Evolutionary conservation across 345 rosid genomes (phyloP), one percentile per base, ranked within the genome.

Genomic region (Sisymbrium altissimum): DNA sequence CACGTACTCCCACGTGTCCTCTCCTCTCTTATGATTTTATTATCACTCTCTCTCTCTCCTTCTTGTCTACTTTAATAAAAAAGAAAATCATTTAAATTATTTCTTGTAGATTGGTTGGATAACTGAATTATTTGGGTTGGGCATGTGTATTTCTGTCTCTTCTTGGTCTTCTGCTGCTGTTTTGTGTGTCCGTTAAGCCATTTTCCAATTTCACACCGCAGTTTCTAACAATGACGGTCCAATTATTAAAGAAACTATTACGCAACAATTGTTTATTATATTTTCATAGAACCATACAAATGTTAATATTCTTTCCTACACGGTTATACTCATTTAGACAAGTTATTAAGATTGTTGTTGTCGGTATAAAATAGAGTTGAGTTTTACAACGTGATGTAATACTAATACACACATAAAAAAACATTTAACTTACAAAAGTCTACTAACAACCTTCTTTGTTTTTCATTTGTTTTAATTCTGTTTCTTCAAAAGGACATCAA

Each of bases 61-160:
- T 9, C 32, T 61, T 44, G 27, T 70, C 44, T 41, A 15, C 33
- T 68, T 30, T 36, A 36, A 19, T 13, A 1, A 2, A 1, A 27
- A 30, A 6, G 36, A 43, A 56, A 29, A 30, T 40, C 3, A 23
- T 61, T 36, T 32, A 57, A 17, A 18, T 14, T 43, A 43, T 43
- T 35, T 12, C 8, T 6, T 49, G 3, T 52, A 43, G 69, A 75
- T 69, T 76, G 29, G 75, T 76, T 76, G 65, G 70, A 76, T 76
- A 76, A 76, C 66, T 75, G 63, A 67, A 75, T 75, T 67, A 67
- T 75, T 53, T 75, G 73, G 44, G 46, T 50, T 75, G 33, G n/a
- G 66, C 72, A 66, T 75, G 68, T 75, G 68, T 60, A 6, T 18
- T 18, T 17, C 64, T 35, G 64, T 59, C 64, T 59, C 45, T 59